Conservation (phyloP, 345 rosid species). For the Trapa bicornis region DNA sequence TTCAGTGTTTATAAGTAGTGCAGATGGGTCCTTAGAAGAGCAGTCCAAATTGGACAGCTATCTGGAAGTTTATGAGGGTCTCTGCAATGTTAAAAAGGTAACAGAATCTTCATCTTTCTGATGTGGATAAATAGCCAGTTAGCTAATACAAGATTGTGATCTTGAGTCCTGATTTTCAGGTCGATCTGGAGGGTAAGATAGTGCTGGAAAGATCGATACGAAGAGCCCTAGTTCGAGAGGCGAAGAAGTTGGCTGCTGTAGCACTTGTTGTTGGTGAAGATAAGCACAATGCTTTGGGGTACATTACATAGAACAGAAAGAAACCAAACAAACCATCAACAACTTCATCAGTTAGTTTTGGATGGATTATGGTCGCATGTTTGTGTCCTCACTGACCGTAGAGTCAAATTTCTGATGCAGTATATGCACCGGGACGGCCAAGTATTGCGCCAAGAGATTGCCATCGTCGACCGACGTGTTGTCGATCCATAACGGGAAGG, state of each 20-base stretch:
- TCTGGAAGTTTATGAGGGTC: slow-evolving; percentile 39
- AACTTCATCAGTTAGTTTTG: background rate
- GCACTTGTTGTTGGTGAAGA: slow-evolving; percentile 58
- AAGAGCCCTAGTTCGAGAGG: slow-evolving; percentile 53
- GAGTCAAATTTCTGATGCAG: slow-evolving; percentile 32
- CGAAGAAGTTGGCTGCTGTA: slow-evolving; percentile 39
- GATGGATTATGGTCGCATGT: background rate
- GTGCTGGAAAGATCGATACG: slow-evolving; percentile 38
- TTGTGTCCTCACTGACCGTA: slow-evolving; percentile 15
- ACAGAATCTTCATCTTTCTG: background rate
- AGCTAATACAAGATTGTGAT: background rate
- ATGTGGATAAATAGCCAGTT: background rate
- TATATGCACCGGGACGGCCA: slow-evolving; percentile 38
- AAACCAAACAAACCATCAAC: background rate
- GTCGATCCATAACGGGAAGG: slow-evolving; percentile 57
- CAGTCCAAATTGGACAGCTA: slow-evolving; percentile 40
- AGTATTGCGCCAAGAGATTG: slow-evolving; percentile 56
- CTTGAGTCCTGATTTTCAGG: slow-evolving; percentile 24
- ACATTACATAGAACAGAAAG: background rate
- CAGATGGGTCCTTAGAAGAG: slow-evolving; percentile 38
- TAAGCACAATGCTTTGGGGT: slow-evolving; percentile 42
- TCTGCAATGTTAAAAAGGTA: slow-evolving; percentile 67
- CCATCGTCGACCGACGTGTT: slow-evolving; percentile 54
- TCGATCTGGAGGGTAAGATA: slow-evolving; percentile 46
- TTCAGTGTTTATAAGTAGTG: background rate